A percentile compares a stretch with the other conserved stretches of the same genome.
Evolutionary conservation across 768 basidiomycete genomes (phyloP).

Genomic region (Phallus indusiatus): DNA sequence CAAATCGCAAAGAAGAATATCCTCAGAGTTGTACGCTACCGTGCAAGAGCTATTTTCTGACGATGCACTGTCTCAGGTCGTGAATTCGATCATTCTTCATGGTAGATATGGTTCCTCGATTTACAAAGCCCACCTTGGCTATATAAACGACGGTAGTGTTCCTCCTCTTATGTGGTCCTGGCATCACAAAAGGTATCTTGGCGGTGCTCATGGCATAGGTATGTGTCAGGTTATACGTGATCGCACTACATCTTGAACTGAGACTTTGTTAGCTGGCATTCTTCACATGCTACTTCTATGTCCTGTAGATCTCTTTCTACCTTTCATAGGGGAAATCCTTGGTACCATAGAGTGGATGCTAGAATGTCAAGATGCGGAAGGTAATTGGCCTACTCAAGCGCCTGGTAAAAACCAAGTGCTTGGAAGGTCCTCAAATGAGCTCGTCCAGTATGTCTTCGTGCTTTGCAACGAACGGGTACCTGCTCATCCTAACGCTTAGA

Average conservation of each 20-base stretch:
- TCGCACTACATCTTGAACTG: neutral
- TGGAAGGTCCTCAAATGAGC: slow-evolving; percentile 20
- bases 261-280: slow-evolving; percentile 36
- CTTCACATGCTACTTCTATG: slow-evolving; percentile 39
- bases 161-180: slow-evolving; percentile 53
- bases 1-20: neutral
- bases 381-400: slow-evolving; percentile 46
- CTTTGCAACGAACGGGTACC: too few relatives aligned
- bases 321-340: slow-evolving; percentile 33
- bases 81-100: slow-evolving; percentile 37
- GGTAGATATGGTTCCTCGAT: slow-evolving; percentile 30
- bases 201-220: slow-evolving; percentile 55
- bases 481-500: too few relatives aligned
- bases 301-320: slow-evolving; percentile 27
- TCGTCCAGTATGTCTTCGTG: slow-evolving; percentile 36
- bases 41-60: slow-evolving; percentile 25
- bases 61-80: slow-evolving; percentile 25
- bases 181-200: slow-evolving; percentile 47
- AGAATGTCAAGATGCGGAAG: slow-evolving; percentile 31
- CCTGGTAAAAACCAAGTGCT: slow-evolving; percentile 13
- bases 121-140: slow-evolving; percentile 23
- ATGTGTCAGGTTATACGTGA: slow-evolving; percentile 14
- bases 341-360: slow-evolving; percentile 40
- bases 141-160: slow-evolving; percentile 8
- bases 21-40: neutral